Percentiles rank a stretch among this genome's conserved stretches.
Evolutionary conservation across 108 stramenopile species (phyloP).

Genomic region (Fragilaria radians): DNA sequence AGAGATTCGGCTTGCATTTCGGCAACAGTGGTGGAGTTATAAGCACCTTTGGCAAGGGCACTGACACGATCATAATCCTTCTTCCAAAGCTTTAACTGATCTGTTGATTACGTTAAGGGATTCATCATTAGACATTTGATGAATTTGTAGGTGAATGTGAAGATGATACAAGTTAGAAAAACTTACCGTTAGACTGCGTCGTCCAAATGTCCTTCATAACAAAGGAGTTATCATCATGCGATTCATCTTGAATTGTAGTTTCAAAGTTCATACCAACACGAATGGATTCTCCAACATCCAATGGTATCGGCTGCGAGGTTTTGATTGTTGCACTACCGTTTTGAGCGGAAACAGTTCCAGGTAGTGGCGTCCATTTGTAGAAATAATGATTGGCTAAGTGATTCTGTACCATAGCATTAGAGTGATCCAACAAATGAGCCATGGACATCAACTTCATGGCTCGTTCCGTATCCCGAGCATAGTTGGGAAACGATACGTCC

Average conservation of each 20-base stretch:
- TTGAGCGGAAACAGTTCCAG: constrained; percentile 59
- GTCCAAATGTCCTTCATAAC: constrained; percentile 72
- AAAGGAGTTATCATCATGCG: constrained; percentile 27
- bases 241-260: constrained; percentile 43
- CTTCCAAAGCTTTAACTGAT: constrained; percentile 74
- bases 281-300: constrained; percentile 76
- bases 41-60: constrained; percentile 82
- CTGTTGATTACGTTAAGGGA: constrained; percentile 10
- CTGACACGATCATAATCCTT: constrained; percentile 90
- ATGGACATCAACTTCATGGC: constrained; percentile 83
- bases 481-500: constrained; percentile 54
- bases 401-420: constrained; percentile 92
- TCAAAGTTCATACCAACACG: constrained; percentile 88
- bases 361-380: constrained; percentile 82
- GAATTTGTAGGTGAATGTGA: neutral
- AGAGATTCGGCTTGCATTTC: constrained; percentile 89
- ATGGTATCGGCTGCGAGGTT: constrained; percentile 36
- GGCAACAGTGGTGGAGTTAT: constrained; percentile 62
- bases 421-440: constrained; percentile 84
- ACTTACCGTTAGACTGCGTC: constrained; percentile 45
- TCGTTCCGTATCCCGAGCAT: constrained; percentile 51
- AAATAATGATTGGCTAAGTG: constrained; percentile 96
- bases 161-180: neutral
- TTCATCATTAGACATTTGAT: neutral
- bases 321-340: constrained; percentile 39